phyloP scores from a whole-genome alignment of 306 rosid species.

The Corylus heterophylla region DNA sequence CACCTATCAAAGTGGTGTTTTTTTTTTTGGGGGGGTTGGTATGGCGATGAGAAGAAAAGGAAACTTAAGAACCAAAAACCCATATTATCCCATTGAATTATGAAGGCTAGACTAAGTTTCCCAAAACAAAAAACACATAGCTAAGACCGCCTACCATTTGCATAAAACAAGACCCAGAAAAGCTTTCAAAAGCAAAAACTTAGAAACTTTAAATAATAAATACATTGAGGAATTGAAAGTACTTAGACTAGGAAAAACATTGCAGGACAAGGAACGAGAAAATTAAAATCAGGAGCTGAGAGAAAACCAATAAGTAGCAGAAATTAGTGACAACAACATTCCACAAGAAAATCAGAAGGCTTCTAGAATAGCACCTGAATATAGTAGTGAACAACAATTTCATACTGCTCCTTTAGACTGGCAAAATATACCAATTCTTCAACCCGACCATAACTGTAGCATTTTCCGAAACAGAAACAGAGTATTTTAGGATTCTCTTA shows the following conservation, averaged over 20 bases:
- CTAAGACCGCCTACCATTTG: not conserved
- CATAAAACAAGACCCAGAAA: not conserved
- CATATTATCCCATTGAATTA: too few relatives aligned
- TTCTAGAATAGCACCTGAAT: slow-evolving; percentile 68
- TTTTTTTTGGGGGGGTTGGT: not conserved
- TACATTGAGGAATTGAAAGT: not conserved
- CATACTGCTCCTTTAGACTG: slow-evolving; percentile 86
- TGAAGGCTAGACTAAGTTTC: too few relatives aligned
- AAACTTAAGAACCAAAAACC: too few relatives aligned
- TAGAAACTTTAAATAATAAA: not conserved
- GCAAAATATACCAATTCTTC: slow-evolving; percentile 97
- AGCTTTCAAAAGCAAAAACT: not conserved
- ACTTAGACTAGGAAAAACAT: not conserved
- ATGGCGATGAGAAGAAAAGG: too few relatives aligned
- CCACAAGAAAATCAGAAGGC: slow-evolving; percentile 10
- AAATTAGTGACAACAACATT: slow-evolving; percentile 1
- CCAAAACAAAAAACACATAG: not conserved
- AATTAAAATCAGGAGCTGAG: not conserved
- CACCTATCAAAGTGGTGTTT: not conserved
- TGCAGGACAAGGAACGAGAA: slow-evolving; percentile 1
- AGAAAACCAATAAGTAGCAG: not conserved
- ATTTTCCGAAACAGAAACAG: slow-evolving; percentile 33
- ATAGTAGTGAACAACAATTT: slow-evolving; percentile 89
- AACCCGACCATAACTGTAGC: slow-evolving; percentile 88
- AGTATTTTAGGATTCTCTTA: slow-evolving; percentile 18